A percentile compares a stretch with the other conserved stretches of the same genome.
These are phyloP conservation scores for Bipolaris victoriae DNA, from an alignment of 2,329 filamentous ascomycete species.

Conservation along the genomic window DNA sequence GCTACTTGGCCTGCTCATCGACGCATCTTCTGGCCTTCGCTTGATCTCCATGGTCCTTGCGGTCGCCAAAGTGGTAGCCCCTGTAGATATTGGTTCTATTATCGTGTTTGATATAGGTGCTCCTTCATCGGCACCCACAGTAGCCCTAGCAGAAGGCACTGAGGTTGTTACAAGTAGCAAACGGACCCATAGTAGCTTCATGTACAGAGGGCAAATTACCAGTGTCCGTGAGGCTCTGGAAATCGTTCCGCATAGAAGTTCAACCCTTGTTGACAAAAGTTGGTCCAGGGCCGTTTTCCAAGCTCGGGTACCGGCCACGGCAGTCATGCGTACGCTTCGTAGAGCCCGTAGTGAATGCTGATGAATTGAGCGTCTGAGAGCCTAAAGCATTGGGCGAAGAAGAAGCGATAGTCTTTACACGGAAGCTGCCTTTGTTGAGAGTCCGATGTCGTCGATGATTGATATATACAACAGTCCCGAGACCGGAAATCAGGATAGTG, in stretches of 20 bases:
- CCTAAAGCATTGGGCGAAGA: neutral
- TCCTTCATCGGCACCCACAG: neutral
- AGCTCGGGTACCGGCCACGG: neutral
- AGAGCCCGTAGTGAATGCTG: neutral
- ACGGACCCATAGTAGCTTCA: neutral
- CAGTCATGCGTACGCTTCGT: neutral
- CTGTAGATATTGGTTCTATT: neutral
- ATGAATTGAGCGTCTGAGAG: neutral
- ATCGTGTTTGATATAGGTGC: neutral
- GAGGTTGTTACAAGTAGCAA: too few species aligned
- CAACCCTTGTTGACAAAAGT: neutral
- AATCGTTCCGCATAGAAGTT: neutral
- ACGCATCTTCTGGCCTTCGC: neutral
- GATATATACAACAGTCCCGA: neutral
- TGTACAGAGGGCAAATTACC: neutral
- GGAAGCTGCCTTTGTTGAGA: neutral
- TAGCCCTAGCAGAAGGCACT: neutral
- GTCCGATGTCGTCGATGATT: neutral
- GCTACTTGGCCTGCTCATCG: neutral
- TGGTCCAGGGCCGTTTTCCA: conserved; percentile 8
- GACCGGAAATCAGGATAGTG: neutral
- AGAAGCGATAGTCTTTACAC: neutral
- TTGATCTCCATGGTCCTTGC: neutral
- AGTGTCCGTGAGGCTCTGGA: neutral
- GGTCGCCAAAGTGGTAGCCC: neutral